Conservation (phyloP, 441 rosid genomes). For the Brassica hybrid region DNA sequence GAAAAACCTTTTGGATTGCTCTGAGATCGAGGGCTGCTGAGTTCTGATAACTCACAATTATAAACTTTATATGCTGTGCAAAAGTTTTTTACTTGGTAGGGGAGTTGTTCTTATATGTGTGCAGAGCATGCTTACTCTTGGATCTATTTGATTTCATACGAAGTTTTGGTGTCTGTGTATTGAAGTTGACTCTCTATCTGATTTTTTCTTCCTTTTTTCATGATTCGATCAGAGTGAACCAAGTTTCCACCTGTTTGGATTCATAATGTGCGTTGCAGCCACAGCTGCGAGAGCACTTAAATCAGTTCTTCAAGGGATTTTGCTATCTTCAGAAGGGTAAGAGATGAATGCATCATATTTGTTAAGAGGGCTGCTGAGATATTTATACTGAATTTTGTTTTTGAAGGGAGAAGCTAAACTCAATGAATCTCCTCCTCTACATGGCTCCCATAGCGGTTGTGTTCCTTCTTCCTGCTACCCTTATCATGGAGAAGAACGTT, state of each 20-base stretch:
- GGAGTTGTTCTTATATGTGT: neutral
- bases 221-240: slow-evolving; percentile 60
- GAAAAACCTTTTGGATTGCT: no score
- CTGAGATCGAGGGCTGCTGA: no score
- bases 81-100: neutral
- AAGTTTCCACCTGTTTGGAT: slow-evolving; percentile 75
- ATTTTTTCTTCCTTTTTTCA: neutral
- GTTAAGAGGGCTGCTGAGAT: neutral
- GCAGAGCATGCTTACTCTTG: neutral
- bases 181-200: neutral
- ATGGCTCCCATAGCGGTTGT: slow-evolving; percentile 72
- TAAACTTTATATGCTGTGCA: neutral
- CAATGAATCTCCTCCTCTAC: slow-evolving; percentile 64
- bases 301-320: slow-evolving; percentile 75
- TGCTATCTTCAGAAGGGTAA: slow-evolving; percentile 81
- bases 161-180: neutral
- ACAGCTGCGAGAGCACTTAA: slow-evolving; percentile 83
- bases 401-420: slow-evolving; percentile 63
- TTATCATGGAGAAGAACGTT: slow-evolving; percentile 64
- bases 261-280: slow-evolving; percentile 64
- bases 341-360: neutral
- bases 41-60: neutral
- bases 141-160: neutral
- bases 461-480: slow-evolving; percentile 61
- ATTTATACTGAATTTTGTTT: neutral